Evolutionary conservation across 2,329 filamentous ascomycete genomes (phyloP).

Genomic region (Verticillium alfalfae): DNA sequence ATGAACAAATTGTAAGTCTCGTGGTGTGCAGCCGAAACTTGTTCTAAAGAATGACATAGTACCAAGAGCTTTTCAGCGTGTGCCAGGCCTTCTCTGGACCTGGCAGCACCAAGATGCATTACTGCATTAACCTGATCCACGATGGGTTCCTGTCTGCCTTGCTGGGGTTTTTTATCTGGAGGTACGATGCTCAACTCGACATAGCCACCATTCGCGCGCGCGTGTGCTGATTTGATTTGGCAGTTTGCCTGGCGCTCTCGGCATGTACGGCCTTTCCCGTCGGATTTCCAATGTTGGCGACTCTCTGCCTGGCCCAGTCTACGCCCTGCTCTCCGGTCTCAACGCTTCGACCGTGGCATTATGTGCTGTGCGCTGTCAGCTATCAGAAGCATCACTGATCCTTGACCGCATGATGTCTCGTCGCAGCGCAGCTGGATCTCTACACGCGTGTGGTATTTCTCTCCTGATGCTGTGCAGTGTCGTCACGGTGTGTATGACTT

Average conservation of each 20-base stretch:
- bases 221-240: neutral
- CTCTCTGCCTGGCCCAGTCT: conserved; percentile 55
- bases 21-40: neutral
- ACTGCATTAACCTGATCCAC: conserved; percentile 61
- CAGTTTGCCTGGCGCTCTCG: conserved; percentile 63
- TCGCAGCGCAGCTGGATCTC: conserved; percentile 54
- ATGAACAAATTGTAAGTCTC: conserved; percentile 55
- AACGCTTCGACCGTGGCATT: conserved; percentile 67
- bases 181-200: conserved; percentile 18
- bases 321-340: conserved; percentile 65
- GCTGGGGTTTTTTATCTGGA: conserved; percentile 59
- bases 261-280: conserved; percentile 64
- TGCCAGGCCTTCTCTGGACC: conserved; percentile 64
- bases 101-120: conserved; percentile 65
- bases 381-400: conserved; percentile 62
- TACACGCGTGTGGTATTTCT: conserved; percentile 75
- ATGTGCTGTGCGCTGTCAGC: conserved; percentile 62
- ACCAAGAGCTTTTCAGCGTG: conserved; percentile 67
- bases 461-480: conserved; percentile 51
- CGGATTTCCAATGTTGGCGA: conserved; percentile 54
- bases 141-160: conserved; percentile 53
- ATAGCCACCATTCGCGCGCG: too few species aligned
- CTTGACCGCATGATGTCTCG: conserved; percentile 61
- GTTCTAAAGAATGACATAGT: conserved; percentile 32
- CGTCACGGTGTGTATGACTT: conserved; percentile 48